Evolutionary conservation across 345 rosid species (phyloP).

Genomic region (Bruguiera gymnorhiza): DNA sequence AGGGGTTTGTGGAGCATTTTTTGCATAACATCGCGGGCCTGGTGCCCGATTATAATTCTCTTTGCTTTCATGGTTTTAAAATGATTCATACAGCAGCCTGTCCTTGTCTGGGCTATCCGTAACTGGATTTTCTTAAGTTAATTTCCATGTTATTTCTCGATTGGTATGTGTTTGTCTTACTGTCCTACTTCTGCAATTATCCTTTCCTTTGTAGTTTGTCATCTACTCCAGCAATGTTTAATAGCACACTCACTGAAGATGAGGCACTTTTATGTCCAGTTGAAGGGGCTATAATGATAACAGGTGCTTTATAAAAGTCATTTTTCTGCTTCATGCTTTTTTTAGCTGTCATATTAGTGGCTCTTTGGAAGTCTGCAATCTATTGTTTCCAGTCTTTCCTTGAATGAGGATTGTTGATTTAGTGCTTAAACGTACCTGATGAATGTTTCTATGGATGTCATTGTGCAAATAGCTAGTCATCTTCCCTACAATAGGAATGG

Average conservation of each 20-base stretch:
- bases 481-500: conserved; percentile 98
- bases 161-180: not conserved
- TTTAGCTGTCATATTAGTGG: not conserved
- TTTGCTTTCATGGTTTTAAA: not conserved
- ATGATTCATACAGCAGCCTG: too few relatives aligned
- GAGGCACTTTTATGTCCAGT: conserved; percentile 71
- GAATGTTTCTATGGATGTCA: conserved; percentile 21
- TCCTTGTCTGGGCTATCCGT: too few relatives aligned
- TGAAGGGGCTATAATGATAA: conserved; percentile 97
- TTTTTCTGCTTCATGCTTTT: conserved; percentile 6
- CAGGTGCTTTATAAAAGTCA: conserved; percentile 46
- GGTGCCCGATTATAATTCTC: not conserved
- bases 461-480: conserved; percentile 75
- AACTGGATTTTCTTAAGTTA: too few relatives aligned
- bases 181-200: conserved; percentile 1
- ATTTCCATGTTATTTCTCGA: conserved; percentile 1
- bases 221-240: conserved; percentile 99
- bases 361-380: conserved; percentile 1
- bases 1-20: too few relatives aligned
- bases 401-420: conserved; percentile 1
- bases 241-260: conserved; percentile 77
- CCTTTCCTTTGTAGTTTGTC: conserved; percentile 55
- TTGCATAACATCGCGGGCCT: not conserved
- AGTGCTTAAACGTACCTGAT: conserved; percentile 5
- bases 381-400: conserved; percentile 5